These are phyloP conservation scores for Guyanaporus albipodus DNA, from an alignment of 768 basidiomycete species.

Conservation along the genomic window DNA sequence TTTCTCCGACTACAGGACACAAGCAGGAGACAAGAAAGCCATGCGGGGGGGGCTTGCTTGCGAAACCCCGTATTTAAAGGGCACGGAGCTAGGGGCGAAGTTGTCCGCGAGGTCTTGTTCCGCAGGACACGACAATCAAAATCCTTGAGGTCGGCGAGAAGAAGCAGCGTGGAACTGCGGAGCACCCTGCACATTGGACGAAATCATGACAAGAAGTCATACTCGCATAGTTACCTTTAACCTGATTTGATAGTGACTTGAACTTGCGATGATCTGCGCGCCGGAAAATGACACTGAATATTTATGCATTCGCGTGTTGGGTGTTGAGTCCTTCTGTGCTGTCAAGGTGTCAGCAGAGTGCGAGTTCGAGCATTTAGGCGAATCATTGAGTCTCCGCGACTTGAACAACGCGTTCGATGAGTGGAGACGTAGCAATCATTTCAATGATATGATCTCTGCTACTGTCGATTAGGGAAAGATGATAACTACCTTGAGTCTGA, in stretches of 20 bases:
- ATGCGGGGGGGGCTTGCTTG: conserved; percentile 13
- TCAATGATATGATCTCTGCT: background rate
- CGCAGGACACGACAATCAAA: conserved; percentile 17
- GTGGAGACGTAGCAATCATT: background rate
- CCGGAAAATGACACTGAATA: background rate
- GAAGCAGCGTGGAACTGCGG: conserved; percentile 23
- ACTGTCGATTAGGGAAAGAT: background rate
- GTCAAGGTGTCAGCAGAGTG: background rate
- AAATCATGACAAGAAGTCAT: conserved; percentile 12
- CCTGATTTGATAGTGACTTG: conserved; percentile 1
- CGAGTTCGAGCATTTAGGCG: background rate
- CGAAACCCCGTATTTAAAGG: conserved; percentile 26
- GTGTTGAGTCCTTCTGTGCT: background rate
- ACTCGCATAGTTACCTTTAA: conserved; percentile 4
- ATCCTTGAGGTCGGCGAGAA: conserved; percentile 18
- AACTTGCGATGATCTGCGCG: background rate
- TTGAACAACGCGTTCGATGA: background rate
- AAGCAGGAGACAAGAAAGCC: conserved; percentile 24
- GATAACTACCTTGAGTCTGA: background rate
- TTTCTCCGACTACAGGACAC: conserved; percentile 19
- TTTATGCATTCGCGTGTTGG: background rate
- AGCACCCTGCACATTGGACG: conserved; percentile 9
- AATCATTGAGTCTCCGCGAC: background rate
- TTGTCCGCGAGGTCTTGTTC: conserved; percentile 16
- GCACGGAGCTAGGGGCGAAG: conserved; percentile 16